These are phyloP conservation scores for Hypocrella siamensis DNA, from an alignment of 2,329 filamentous ascomycete species.

Conservation along the genomic window DNA sequence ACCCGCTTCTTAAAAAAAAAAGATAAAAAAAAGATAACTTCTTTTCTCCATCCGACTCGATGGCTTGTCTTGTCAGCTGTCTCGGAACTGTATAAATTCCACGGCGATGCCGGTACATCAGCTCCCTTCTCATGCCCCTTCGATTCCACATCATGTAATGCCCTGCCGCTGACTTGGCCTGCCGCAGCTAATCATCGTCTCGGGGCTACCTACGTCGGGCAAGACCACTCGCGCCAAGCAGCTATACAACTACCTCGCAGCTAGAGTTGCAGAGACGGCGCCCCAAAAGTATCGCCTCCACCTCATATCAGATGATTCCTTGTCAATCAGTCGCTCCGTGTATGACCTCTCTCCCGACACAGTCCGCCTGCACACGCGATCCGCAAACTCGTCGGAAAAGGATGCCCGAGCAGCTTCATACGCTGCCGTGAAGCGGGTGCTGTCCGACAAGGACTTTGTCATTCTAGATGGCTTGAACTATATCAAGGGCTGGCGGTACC, in stretches of 20 bases:
- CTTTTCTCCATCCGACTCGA: background rate
- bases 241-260: slow-evolving; percentile 46
- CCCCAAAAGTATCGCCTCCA: slow-evolving; percentile 47
- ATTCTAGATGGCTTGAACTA: slow-evolving; percentile 72
- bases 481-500: slow-evolving; percentile 82
- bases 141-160: background rate
- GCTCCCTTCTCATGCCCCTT: background rate
- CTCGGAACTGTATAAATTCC: background rate
- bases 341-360: slow-evolving; percentile 46
- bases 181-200: slow-evolving; percentile 47
- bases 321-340: slow-evolving; percentile 53
- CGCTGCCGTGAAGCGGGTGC: slow-evolving; percentile 61
- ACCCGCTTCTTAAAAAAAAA: slow-evolving; percentile 1
- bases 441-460: slow-evolving; percentile 59
- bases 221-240: slow-evolving; percentile 52
- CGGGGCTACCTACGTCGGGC: slow-evolving; percentile 51
- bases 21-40: background rate
- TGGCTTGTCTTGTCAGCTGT: background rate
- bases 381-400: slow-evolving; percentile 63
- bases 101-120: slow-evolving; percentile 1
- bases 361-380: slow-evolving; percentile 44
- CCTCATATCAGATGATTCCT: slow-evolving; percentile 56
- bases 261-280: slow-evolving; percentile 28
- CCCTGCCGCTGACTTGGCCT: background rate
- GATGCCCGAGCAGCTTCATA: slow-evolving; percentile 64